phyloP scores from a whole-genome alignment of 495 filamentous ascomycete genomes.

The Xylaria cubensis region DNA sequence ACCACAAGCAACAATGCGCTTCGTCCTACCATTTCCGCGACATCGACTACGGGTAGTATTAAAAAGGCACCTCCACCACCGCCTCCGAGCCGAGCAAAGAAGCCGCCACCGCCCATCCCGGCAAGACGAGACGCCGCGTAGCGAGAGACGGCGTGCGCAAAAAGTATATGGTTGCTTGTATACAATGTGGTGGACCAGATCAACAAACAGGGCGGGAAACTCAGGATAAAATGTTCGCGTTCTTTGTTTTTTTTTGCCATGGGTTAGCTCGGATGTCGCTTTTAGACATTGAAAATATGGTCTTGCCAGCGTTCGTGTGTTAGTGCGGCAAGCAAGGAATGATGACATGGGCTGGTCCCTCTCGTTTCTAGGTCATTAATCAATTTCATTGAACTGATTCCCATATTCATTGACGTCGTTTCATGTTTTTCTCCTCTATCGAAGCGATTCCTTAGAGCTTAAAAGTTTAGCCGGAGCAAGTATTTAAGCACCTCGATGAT shows the following conservation, averaged over 20 bases:
- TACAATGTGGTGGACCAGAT: not conserved
- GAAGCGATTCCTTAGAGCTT: not conserved
- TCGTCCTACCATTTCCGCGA: slow-evolving; percentile 52
- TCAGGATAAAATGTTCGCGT: not conserved
- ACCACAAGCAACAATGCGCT: slow-evolving; percentile 56
- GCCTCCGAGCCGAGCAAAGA: slow-evolving; percentile 81
- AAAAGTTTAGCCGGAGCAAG: not conserved
- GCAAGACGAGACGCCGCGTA: slow-evolving; percentile 43
- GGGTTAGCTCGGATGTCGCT: not conserved
- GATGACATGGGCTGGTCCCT: slow-evolving; percentile 38
- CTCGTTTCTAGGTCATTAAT: slow-evolving; percentile 20
- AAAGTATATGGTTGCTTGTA: not conserved
- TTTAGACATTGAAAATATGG: not conserved
- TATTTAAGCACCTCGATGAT: not conserved
- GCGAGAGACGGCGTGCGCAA: not conserved
- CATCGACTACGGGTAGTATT: slow-evolving; percentile 30
- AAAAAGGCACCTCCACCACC: slow-evolving; percentile 83
- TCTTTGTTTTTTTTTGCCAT: not conserved
- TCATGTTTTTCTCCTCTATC: too few relatives aligned
- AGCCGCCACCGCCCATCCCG: slow-evolving; percentile 71
- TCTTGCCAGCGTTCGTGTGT: slow-evolving; percentile 31
- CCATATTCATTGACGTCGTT: not conserved
- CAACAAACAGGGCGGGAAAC: not conserved
- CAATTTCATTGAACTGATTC: not conserved
- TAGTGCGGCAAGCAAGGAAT: slow-evolving; percentile 14